Evolutionary conservation across 768 basidiomycete species (phyloP).

Genomic region (Trametes coccinea): DNA sequence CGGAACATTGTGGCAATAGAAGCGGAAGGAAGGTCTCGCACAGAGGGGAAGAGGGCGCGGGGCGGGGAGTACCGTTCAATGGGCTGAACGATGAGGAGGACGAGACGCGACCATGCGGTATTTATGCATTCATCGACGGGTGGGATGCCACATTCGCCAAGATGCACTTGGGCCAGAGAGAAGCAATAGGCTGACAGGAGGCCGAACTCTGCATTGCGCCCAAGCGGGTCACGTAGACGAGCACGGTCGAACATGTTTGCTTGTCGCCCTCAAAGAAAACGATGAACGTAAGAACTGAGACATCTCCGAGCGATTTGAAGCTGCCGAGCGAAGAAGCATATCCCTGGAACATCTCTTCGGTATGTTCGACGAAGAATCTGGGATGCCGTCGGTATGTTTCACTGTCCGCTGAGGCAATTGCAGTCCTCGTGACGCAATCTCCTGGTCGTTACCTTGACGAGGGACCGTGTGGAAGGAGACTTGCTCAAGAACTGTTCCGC

Average conservation of each 20-base stretch:
- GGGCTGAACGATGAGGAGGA: conserved; percentile 5
- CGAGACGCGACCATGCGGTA: background rate
- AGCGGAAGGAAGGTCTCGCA: conserved; percentile 10
- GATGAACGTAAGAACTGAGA: background rate
- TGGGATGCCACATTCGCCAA: background rate
- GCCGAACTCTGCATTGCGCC: background rate
- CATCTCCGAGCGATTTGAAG: background rate
- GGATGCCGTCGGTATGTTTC: background rate
- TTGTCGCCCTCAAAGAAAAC: no score
- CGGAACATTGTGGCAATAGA: conserved; percentile 9
- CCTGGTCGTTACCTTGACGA: no score
- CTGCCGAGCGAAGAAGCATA: background rate
- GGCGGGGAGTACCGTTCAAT: conserved; percentile 10
- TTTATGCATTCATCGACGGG: background rate
- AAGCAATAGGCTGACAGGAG: background rate
- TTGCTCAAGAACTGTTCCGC: no score
- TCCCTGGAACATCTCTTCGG: background rate
- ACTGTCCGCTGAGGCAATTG: background rate
- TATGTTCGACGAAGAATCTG: background rate
- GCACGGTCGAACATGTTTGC: no score
- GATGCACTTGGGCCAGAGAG: background rate
- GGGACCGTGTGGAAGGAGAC: no score
- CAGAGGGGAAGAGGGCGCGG: conserved; percentile 1
- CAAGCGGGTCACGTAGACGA: no score
- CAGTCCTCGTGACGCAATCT: no score